Base-by-base conservation (phyloP, 1,139 yeast species). In the Saccharomycopsis hybrid region DNA sequence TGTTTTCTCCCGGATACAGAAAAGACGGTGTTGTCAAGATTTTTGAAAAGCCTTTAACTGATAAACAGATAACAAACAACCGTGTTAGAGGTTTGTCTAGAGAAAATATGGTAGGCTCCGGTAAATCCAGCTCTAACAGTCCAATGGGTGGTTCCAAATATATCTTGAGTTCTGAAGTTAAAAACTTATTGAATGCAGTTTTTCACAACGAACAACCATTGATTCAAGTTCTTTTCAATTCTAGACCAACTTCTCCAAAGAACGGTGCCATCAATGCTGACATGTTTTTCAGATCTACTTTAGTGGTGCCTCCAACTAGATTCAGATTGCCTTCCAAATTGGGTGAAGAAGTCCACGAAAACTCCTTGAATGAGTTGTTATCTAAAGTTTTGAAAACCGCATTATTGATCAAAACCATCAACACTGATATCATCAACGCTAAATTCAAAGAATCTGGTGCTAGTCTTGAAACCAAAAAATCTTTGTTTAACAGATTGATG, bases 301-400 rank as follows among this genome's bases (percentile, higher is more conserved):
- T 94, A 54, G 84, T 89, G 49, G 97, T 94, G 37, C 98, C 99
- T 36, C 94, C 98, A 47, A 94, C 98, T 3, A 77, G 97, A 67
- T 94, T 92, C 73, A 78, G 99, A 68, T 77, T 92, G 58, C 98
- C 98, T 13, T 85, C 96, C n/a, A 90, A 90, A 66, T 74, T 94
- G 53, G 98, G 98, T 51, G 98, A 92, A 53, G 96, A 88, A 65
- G 80, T 92, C 56, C 98, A 92, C 65, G 96, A 94, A 68, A 90
- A 89, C 66, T 72, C 94, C 48, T 96, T 90, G 69, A 92, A 92
- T 67, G 97, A 90, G 67, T 73, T 89, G 56, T 72, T 94, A 49
- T 77, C 94, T 27, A 85, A 82, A 61, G 76, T 94, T 49, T 73
- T 94, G 60, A 83, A 83, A 54, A 85, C 97, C 1, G 76, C 94